Evolutionary conservation across 2,329 filamentous ascomycete species (phyloP).

Genomic region (Berkeleyomyces rouxiae): DNA sequence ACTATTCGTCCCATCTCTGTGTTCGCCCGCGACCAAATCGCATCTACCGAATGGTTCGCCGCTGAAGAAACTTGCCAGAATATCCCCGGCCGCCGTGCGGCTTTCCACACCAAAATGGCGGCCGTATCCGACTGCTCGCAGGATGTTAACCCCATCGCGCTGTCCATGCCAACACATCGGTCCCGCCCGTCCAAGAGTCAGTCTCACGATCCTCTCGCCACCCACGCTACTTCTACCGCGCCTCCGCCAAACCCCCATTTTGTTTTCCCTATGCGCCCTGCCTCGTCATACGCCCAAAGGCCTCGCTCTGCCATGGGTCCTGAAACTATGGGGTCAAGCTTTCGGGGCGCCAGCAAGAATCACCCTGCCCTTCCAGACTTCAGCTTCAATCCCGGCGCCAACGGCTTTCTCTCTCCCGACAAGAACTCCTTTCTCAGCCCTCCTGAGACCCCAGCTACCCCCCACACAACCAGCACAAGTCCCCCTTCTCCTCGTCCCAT

Average conservation of each 20-base stretch:
- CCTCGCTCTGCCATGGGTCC: conserved; percentile 37
- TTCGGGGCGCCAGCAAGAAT: conserved; percentile 3
- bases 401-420: conserved; percentile 19
- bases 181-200: conserved; percentile 13
- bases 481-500: conserved; percentile 39
- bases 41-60: conserved; percentile 5
- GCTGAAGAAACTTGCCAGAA: background rate
- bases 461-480: conserved; percentile 19
- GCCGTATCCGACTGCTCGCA: background rate
- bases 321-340: conserved; percentile 18
- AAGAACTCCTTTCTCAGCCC: conserved; percentile 32
- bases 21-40: background rate
- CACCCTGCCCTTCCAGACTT: conserved; percentile 34
- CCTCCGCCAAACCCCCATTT: conserved; percentile 48
- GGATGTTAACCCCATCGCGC: background rate
- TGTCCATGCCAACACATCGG: background rate
- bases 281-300: conserved; percentile 31
- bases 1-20: background rate
- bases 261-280: conserved; percentile 39
- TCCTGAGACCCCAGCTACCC: conserved; percentile 36
- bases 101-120: conserved; percentile 10
- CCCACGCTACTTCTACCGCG: background rate
- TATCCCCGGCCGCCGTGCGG: conserved; percentile 10
- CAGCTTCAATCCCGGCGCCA: conserved; percentile 36
- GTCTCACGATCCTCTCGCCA: conserved; percentile 10